phyloP scores from a whole-genome alignment of 1,284 basidiomycete species.

The Ceratobasidium theobromae region DNA sequence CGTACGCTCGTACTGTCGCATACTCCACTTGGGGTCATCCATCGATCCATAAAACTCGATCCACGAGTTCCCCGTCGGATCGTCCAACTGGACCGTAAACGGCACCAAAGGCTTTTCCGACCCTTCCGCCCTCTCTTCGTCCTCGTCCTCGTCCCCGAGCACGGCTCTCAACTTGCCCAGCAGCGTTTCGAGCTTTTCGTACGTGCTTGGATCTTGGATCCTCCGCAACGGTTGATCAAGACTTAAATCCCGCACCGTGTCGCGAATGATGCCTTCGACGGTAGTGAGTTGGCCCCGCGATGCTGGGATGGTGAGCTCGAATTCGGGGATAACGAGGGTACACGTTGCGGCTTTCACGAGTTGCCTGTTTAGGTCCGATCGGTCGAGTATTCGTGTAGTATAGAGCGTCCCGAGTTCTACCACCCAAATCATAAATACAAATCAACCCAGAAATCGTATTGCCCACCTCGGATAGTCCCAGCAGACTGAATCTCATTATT shows the following conservation, averaged over 20 bases:
- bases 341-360: conserved; percentile 88
- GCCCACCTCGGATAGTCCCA: conserved; percentile 81
- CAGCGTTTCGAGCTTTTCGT: conserved; percentile 77
- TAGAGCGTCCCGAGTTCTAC: conserved; percentile 62
- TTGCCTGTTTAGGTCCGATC: conserved; percentile 87
- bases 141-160: conserved; percentile 59
- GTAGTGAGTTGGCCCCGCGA: conserved; percentile 92
- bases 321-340: conserved; percentile 83
- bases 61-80: conserved; percentile 95
- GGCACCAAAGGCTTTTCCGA: conserved; percentile 62
- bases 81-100: conserved; percentile 88
- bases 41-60: conserved; percentile 75
- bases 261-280: conserved; percentile 88
- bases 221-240: conserved; percentile 85
- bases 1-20: conserved; percentile 83
- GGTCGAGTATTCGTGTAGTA: conserved; percentile 76
- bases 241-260: conserved; percentile 81
- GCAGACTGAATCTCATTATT: conserved; percentile 98
- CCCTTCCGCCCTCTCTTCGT: conserved; percentile 43
- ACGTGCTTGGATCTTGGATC: conserved; percentile 76
- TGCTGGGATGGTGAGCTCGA: conserved; percentile 88
- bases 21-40: conserved; percentile 89
- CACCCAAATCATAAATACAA: background rate
- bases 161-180: conserved; percentile 68
- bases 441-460: conserved; percentile 31